Evolutionary conservation across 1,284 basidiomycete species (phyloP), one percentile per base, ranked within the genome.

Genomic region (Puccinia polysora): DNA sequence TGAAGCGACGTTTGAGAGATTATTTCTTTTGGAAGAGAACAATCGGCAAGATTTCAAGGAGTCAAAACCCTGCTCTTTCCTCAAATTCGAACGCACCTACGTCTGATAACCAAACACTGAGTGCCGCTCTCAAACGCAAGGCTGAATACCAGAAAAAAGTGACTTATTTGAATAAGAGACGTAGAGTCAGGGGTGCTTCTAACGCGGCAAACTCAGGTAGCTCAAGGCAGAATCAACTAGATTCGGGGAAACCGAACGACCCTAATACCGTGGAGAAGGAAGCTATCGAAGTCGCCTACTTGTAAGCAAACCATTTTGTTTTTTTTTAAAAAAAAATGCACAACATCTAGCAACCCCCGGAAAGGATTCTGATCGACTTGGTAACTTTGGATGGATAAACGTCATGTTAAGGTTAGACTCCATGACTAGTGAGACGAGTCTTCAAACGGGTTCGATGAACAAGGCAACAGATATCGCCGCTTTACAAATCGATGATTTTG

Each of bases 11-110:
- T 75, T 82, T 95, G 10, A 82, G 84, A 5, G 80, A 83, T 28
- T 91, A 93, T 79, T 83, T 96, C 20, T 87, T 84, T 82, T 92
- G 90, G 91, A 94, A 91, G 80, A 83, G 85, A 7, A 83, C 84
- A 71, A 81, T 89, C 3, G 82, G 82, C 36, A n/a, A 72, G 40
- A 72, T 72, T 74, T 52, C 30, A 8, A 43, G 14, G 32, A 65
- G 28, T 69, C 59, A 30, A 38, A 43, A 32, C 38, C 43, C 50
- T 38, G 59, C n/a, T 47, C 45, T 40, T 56, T 59, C 12, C 23
- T 45, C 32, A n/a, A 64, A 20, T 60, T 52, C 36, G 28, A 56
- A 25, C 45, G 34, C 49, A 18, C 25, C 30, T 10, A 36, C 55
- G 30, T 18, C 53, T 25, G 53, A 63, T 20, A 56, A 53, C 18